phyloP scores from a whole-genome alignment of 2,329 filamentous ascomycete species.

The Helminthosporium solani region DNA sequence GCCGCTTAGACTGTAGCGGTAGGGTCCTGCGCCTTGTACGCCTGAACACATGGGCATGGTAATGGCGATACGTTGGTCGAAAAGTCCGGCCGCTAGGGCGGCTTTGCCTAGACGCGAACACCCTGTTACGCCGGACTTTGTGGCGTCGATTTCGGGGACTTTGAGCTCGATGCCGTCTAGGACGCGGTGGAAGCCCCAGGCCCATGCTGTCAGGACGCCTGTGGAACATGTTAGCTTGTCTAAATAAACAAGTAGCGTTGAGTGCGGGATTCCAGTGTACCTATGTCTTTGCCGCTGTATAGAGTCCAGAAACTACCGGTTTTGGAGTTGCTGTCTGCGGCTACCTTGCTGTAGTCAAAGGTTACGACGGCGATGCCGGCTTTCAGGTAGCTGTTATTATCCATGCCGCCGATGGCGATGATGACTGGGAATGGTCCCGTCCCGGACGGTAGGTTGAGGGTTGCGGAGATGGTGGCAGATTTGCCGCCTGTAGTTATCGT shows the following conservation, averaged over 20 bases:
- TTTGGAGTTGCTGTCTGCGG: constrained; percentile 53
- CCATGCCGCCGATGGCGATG: constrained; percentile 54
- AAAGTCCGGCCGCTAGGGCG: constrained; percentile 38
- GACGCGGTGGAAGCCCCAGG: constrained; percentile 43
- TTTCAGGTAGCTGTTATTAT: constrained; percentile 49
- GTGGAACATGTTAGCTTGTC: constrained; percentile 18
- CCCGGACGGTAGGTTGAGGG: constrained; percentile 45
- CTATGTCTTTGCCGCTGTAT: constrained; percentile 53
- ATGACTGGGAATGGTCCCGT: constrained; percentile 48
- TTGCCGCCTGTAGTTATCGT: constrained; percentile 48
- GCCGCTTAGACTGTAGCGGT: constrained; percentile 48
- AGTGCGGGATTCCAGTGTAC: too few relatives aligned
- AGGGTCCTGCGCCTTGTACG: constrained; percentile 39
- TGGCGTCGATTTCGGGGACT: constrained; percentile 42
- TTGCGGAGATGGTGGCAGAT: constrained; percentile 48
- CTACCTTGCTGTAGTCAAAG: constrained; percentile 52
- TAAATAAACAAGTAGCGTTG: too few relatives aligned
- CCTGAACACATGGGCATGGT: constrained; percentile 42
- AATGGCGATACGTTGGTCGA: constrained; percentile 39
- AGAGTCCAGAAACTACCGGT: constrained; percentile 53
- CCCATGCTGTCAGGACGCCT: constrained; percentile 41
- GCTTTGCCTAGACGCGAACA: constrained; percentile 42
- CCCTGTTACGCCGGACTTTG: constrained; percentile 37
- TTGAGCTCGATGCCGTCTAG: constrained; percentile 38
- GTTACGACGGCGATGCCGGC: constrained; percentile 53